Conservation (phyloP, 2,329 filamentous ascomycete genomes). For the Cladobotryum protrusum region DNA sequence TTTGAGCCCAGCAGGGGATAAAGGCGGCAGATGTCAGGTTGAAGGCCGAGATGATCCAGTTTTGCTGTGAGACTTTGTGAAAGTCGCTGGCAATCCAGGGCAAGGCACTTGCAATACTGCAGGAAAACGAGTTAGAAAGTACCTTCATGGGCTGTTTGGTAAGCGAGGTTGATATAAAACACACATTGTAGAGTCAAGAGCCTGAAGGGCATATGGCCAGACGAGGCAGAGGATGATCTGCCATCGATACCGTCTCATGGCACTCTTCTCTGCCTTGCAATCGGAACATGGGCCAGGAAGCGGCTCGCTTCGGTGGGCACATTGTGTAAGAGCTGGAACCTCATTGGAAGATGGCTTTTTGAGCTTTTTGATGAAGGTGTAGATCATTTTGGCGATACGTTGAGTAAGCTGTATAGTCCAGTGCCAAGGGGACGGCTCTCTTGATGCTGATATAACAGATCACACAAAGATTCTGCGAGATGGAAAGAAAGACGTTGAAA, state of each 20-base stretch:
- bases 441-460: too few species aligned
- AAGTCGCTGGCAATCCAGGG: conserved; percentile 59
- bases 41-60: conserved; percentile 65
- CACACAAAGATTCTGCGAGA: too few species aligned
- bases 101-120: conserved; percentile 30
- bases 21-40: conserved; percentile 62
- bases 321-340: not conserved
- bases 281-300: conserved; percentile 16
- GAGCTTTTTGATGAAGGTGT: too few species aligned
- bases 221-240: conserved; percentile 54
- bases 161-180: conserved; percentile 1
- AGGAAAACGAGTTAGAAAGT: not conserved
- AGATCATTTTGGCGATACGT: not conserved
- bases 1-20: conserved; percentile 59
- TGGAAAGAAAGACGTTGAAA: too few species aligned
- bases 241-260: conserved; percentile 41
- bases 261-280: conserved; percentile 29
- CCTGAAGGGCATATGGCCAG: conserved; percentile 55
- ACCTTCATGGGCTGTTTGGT: not conserved
- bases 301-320: not conserved
- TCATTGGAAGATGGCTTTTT: too few species aligned
- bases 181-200: conserved; percentile 58
- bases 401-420: not conserved
- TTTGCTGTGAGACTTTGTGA: conserved; percentile 51
- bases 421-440: too few species aligned